These are phyloP conservation scores for Barnettozyma populi DNA, from an alignment of 805 yeast species.

Conservation along the genomic window DNA sequence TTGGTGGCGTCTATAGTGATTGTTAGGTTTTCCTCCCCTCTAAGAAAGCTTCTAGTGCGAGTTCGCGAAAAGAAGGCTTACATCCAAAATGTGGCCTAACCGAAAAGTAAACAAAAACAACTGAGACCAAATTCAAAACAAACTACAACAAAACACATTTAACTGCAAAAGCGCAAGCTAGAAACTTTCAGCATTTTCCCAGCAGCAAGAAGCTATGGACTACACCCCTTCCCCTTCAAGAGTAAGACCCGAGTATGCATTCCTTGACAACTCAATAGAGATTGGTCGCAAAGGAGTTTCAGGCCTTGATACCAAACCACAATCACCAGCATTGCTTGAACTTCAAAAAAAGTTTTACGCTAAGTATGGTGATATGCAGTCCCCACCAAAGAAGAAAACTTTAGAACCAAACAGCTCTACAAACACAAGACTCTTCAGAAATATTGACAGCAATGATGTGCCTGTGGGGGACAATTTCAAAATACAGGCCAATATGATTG, in stretches of 20 bases:
- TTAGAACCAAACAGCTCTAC: conserved; percentile 13
- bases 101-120: conserved; percentile 4
- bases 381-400: conserved; percentile 15
- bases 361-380: conserved; percentile 18
- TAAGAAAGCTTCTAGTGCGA: not conserved
- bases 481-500: conserved; percentile 32
- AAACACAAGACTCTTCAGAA: conserved; percentile 19
- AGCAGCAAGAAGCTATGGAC: conserved; percentile 15
- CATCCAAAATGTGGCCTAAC: not conserved
- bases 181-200: not conserved
- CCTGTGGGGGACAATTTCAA: conserved; percentile 29
- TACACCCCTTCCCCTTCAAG: conserved; percentile 24
- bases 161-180: not conserved
- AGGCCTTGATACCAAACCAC: conserved; percentile 6
- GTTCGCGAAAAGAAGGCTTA: not conserved
- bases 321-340: conserved; percentile 8
- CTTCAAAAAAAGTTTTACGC: conserved; percentile 18
- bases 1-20: not conserved
- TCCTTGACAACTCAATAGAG: conserved; percentile 22
- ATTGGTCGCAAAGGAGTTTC: conserved; percentile 15
- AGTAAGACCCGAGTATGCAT: conserved; percentile 19
- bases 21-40: not conserved
- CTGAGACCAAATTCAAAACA: conserved; percentile 3
- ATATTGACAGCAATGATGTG: conserved; percentile 10
- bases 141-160: not conserved